Conservation (phyloP, 2,329 filamentous ascomycete species). For the Fusarium sterilihyphosum region DNA sequence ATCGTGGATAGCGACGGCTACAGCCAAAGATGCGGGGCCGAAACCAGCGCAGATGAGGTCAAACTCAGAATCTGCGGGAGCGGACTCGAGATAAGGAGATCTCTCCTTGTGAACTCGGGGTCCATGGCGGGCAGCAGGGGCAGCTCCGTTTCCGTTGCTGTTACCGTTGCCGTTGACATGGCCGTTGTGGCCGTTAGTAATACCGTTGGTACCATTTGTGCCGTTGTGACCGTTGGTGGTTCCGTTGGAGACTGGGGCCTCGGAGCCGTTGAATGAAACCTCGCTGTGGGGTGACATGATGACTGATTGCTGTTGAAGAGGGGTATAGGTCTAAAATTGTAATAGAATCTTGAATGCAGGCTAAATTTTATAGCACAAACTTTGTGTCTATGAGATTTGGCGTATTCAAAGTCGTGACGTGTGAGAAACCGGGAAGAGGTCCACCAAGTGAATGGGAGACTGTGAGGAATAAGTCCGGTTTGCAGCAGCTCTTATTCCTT, state of each 20-base stretch:
- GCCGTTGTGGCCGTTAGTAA: conserved; percentile 13
- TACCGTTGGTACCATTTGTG: conserved; percentile 21
- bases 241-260: conserved; percentile 34
- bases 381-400: conserved; percentile 7
- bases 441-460: conserved; percentile 13
- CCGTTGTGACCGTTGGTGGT: conserved; percentile 22
- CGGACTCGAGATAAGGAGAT: conserved; percentile 37
- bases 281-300: conserved; percentile 52
- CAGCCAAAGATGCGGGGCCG: conserved; percentile 87
- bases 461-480: conserved; percentile 25
- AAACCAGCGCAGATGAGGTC: conserved; percentile 94
- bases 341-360: neutral
- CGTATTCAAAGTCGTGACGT: conserved; percentile 18
- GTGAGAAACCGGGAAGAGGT: neutral
- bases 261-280: conserved; percentile 43
- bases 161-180: conserved; percentile 32
- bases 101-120: conserved; percentile 39
- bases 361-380: conserved; percentile 8
- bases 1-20: conserved; percentile 90
- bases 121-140: conserved; percentile 28
- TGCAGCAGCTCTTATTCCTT: conserved; percentile 20
- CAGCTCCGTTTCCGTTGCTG: conserved; percentile 38
- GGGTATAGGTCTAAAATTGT: conserved; percentile 13
- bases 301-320: conserved; percentile 13
- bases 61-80: conserved; percentile 69